Conservation (phyloP, 164 flowering plant genomes). For the Platanus orientalis region DNA sequence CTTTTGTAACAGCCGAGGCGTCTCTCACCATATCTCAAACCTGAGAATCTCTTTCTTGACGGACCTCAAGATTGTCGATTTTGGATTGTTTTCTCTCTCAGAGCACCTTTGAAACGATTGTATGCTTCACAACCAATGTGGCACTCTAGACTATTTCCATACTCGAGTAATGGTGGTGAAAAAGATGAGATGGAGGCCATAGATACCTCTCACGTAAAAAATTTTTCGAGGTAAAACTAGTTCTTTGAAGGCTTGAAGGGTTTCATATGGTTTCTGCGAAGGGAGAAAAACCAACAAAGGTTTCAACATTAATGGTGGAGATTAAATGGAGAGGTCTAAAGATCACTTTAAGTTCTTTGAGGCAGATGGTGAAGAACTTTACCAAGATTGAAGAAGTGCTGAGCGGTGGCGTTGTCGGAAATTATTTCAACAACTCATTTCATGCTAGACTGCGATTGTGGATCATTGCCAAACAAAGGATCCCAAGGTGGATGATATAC, state of each 20-base stretch:
- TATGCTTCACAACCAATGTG: no score
- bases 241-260: constrained; percentile 50
- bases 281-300: constrained; percentile 8
- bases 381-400: constrained; percentile 50
- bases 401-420: constrained; percentile 47
- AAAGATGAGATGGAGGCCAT: constrained; percentile 97
- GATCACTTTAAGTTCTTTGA: constrained; percentile 48
- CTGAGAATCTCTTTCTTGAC: no score
- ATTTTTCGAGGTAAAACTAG: constrained; percentile 70
- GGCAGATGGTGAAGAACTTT: constrained; percentile 64
- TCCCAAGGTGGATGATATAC: no score
- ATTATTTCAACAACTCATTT: no score
- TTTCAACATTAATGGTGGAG: constrained; percentile 55
- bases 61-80: no score
- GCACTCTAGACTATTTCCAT: no score
- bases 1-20: no score
- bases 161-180: constrained; percentile 83
- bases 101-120: no score
- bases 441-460: no score
- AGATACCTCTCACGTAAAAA: constrained; percentile 74
- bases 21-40: no score
- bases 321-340: constrained; percentile 85
- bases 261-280: constrained; percentile 1
- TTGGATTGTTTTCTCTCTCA: no score
- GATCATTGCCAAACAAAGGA: no score